These are phyloP conservation scores for Castanea mollissima DNA, from an alignment of 306 rosid species.

Conservation along the genomic window DNA sequence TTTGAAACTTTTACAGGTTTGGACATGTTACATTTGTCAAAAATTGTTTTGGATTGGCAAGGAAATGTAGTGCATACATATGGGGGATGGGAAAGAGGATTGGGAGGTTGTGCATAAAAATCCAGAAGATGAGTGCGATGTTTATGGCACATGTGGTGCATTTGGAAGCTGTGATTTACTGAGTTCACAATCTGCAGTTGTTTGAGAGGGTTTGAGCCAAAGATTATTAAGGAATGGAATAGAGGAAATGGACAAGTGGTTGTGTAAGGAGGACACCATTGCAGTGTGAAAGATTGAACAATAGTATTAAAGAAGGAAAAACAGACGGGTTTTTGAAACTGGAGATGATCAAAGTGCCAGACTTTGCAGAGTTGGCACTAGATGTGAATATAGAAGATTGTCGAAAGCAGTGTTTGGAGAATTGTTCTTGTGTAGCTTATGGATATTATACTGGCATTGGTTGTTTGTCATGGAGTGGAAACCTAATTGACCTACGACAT, in stretches of 20 bases:
- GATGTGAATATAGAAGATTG: slow-evolving; percentile 1
- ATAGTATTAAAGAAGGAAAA: background rate
- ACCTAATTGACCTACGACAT: slow-evolving; percentile 24
- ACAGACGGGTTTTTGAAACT: slow-evolving; percentile 36
- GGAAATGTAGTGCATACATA: background rate
- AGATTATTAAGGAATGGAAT: too few relatives aligned
- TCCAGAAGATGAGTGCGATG: too few relatives aligned
- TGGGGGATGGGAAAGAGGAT: too few relatives aligned
- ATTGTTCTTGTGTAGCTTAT: slow-evolving; percentile 31
- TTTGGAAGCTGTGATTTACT: too few relatives aligned
- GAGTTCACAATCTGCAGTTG: too few relatives aligned
- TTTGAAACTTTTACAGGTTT: too few relatives aligned
- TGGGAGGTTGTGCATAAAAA: too few relatives aligned
- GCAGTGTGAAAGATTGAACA: slow-evolving; percentile 25
- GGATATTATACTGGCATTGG: slow-evolving; percentile 15
- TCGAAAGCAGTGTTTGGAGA: slow-evolving; percentile 24
- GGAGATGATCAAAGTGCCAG: slow-evolving; percentile 40
- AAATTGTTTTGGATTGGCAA: too few relatives aligned
- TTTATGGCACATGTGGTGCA: too few relatives aligned
- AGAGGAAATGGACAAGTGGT: too few relatives aligned
- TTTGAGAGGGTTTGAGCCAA: too few relatives aligned
- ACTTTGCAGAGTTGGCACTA: slow-evolving; percentile 5
- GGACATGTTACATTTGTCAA: too few relatives aligned
- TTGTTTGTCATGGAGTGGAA: slow-evolving; percentile 27
- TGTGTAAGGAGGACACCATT: background rate